Evolutionary conservation across 2,329 filamentous ascomycete genomes (phyloP), one percentile per base, ranked within the genome.

Genomic region (Fusarium continuum): DNA sequence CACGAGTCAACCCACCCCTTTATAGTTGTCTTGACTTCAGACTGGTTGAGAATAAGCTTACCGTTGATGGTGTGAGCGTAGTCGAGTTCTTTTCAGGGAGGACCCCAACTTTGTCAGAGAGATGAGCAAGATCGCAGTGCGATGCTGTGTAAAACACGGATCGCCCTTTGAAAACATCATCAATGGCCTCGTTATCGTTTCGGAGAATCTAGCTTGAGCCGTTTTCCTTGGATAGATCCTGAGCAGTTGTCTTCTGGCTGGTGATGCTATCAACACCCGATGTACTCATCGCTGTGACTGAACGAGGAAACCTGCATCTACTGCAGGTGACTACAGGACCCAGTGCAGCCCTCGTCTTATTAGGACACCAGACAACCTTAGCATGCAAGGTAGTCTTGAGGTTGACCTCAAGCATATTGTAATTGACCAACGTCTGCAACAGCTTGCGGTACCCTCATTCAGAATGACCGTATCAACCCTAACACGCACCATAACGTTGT

Each of bases 251-350:
- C 2, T 79, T 72, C 5, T 72, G 50, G 1, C 73, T 67, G 16
- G 78, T 68, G 11, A 81, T 71, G 1, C 79, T 81, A 6, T 71
- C 46, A 0, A 67, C 62, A 4, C 73, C 74, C 4, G 71, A 61
- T 0, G 60, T 35, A 62, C 72, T 74, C 82, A 84, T 84, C 10
- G 83, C 72, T 7, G 81, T 82, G 16, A 84, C 80, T 0, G 82
- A 84, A 6, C 82, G 76, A 8, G 82, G 79, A 49, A 77, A 76
- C 16, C 76, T 64, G 69, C 81, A 84, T 13, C 39, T 54, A 26
- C 69, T 74, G 68, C 82, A 84, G 3, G 73, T 60, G 4, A 75
- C 74, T 0, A 79, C 52, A 0, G 79, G 79, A 2, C 82, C 82
- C n/a, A 83, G 63, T 0, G 76, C 70, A 1, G 75, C 71, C 54